Evolutionary conservation across 768 basidiomycete species (phyloP).

Genomic region (Trametes punicea): DNA sequence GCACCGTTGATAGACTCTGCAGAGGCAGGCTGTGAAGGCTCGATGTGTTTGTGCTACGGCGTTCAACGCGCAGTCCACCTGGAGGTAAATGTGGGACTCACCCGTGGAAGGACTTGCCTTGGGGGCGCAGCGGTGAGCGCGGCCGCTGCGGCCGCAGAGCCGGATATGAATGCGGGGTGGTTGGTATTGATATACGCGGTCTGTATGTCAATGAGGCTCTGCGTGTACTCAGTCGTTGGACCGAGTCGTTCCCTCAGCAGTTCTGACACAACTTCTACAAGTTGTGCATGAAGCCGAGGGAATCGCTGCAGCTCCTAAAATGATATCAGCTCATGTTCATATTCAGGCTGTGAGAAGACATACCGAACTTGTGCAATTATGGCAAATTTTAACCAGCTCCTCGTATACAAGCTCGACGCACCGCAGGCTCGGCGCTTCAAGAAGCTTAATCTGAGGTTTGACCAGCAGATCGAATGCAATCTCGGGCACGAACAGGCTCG

Average conservation of each 20-base stretch:
- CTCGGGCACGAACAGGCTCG: conserved; percentile 95
- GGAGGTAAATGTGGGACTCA: conserved; percentile 35
- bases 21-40: conserved; percentile 51
- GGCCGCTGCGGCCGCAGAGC: conserved; percentile 63
- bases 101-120: conserved; percentile 48
- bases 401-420: conserved; percentile 99
- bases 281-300: conserved; percentile 86
- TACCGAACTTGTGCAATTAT: conserved; percentile 92
- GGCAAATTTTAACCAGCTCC: conserved; percentile 98
- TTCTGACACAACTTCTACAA: conserved; percentile 97
- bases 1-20: conserved; percentile 59
- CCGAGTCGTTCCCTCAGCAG: conserved; percentile 91
- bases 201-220: conserved; percentile 94
- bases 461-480: conserved; percentile 95
- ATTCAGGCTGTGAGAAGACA: conserved; percentile 24
- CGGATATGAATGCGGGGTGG: conserved; percentile 89
- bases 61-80: conserved; percentile 4
- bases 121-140: conserved; percentile 41
- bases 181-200: conserved; percentile 99
- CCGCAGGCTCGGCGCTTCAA: conserved; percentile 90
- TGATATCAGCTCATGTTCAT: not conserved
- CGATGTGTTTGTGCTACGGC: conserved; percentile 22
- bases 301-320: conserved; percentile 90
- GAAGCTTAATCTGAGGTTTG: conserved; percentile 95
- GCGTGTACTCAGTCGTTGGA: conserved; percentile 95